Evolutionary conservation across 495 filamentous ascomycete species (phyloP), one percentile per base, ranked within the genome.

Genomic region (Xylaria intraflava): DNA sequence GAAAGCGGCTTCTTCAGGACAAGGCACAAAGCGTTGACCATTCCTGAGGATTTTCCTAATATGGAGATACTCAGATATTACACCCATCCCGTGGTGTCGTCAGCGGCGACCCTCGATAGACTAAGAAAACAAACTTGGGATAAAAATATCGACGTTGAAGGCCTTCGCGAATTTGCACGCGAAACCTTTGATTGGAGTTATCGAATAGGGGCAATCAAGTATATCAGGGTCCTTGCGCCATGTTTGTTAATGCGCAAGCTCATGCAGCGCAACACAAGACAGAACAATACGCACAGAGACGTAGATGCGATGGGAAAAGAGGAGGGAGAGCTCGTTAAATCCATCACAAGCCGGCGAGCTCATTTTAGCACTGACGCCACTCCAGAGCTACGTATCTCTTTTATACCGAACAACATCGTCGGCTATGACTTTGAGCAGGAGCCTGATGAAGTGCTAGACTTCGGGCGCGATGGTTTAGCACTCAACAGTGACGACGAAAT

Each of bases 131-230:
- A 71, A 12, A 72, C 85, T 17, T 90, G 86, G 82, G 80, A 86
- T 50, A 69, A 67, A 19, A 69, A 78, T 0, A 76, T 95, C 30
- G 83, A 96, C 55, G 72, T 87, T 16, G 48, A 71, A 14, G 83
- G 80, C 0, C 70, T 98, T 20, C 74, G 93, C 19, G 70, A 70
- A 19, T 95, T 93, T 64, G 80, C 86, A 9, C 75, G 80, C 0
- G 82, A 92, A 42, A 81, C 85, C 0, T 96, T 98, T 51, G 88
- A 92, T 47, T 98, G 93, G 93, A 80, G 73, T 2, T 84, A 83
- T 58, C 77, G 79, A 27, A 77, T 74, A 36, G 94, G 92, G 0
- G 90, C 92, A 3, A 80, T 84, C 53, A 95, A 96, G 59, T 86
- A 94, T 48, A 87, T 95, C 40, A 79, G 83, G 24, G 84, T 86